Evolutionary conservation across 495 filamentous ascomycete genomes (phyloP), one percentile per base, ranked within the genome.

Genomic region (Penicillium daleae): DNA sequence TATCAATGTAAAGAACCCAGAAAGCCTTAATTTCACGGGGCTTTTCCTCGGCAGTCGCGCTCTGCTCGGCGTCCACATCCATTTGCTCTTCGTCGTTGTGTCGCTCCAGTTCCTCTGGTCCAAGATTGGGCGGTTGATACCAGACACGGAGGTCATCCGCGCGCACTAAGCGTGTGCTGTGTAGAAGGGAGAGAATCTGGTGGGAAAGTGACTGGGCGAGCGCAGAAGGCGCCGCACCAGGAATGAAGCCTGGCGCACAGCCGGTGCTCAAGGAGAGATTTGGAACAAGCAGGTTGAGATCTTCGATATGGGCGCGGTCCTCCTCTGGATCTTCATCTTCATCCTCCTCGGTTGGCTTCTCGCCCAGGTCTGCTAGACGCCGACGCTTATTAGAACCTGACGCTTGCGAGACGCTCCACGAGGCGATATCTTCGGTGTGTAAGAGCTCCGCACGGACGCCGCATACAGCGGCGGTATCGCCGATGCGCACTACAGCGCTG

Each of bases 1-100:
- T 75, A 74, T 97, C 92, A 62, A 99, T 92, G 68, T 97, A 97
- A 3, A 99, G 86, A 10, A 89, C 87, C 94, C 94, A 99, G 72
- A 92, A 98, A 6, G 87, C 93, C 72, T 91, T 92, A 33, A 92
- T 78, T 67, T 89, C 83, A 27, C 69, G 74, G 48, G 72, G 60
- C 46, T 63, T 63, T 19, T 42, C 35, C 24, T 65, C 39, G 40
- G 67, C 59, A 24, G 27, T 49, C 17, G 24, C 55, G 29, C 64
- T 59, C 72, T 62, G 44, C 15, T 66, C 59, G 8, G 44, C 70
- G 56, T 76, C 80, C 62, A 79, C 74, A 5, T 83, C 82, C 65
- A 79, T 77, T 31, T 77, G 78, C 54, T 77, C 77, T 19, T 73
- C 75, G 64, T 78, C 80, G 54, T 80, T 81, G 55, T 77, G 56